Percentiles rank a stretch among this genome's conserved stretches.
phyloP scores from a whole-genome alignment of 2,329 filamentous ascomycete species.

The Fusarium torulosum region DNA sequence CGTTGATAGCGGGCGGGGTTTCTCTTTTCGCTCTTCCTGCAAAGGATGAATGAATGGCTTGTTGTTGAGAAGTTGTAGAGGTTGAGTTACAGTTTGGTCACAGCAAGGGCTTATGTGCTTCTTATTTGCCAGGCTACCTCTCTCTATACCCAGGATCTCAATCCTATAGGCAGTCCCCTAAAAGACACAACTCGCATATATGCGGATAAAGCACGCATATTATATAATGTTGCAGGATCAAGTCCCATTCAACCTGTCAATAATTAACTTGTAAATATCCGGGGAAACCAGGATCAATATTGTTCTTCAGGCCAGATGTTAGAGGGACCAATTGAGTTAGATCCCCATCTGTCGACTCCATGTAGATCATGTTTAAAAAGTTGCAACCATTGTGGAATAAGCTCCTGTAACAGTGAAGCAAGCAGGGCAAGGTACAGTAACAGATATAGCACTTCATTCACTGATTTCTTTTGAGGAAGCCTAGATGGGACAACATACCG shows the following conservation, averaged over 20 bases:
- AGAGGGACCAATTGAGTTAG: slow-evolving; percentile 13
- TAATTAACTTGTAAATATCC: slow-evolving; percentile 21
- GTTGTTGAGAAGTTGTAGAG: background rate
- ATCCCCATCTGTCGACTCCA: slow-evolving; percentile 2
- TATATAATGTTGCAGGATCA: background rate
- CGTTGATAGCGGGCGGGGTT: background rate
- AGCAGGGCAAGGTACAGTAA: background rate
- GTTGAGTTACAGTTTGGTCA: slow-evolving; percentile 3
- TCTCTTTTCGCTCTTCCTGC: background rate
- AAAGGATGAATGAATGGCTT: background rate
- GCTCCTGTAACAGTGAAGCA: background rate
- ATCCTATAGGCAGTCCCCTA: slow-evolving; percentile 1
- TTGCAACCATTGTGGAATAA: slow-evolving; percentile 4
- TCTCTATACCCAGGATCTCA: background rate
- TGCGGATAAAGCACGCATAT: slow-evolving; percentile 6
- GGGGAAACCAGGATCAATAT: slow-evolving; percentile 32
- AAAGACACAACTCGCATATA: slow-evolving; percentile 15
- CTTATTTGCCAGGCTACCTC: background rate
- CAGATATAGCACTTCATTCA: background rate
- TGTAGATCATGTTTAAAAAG: slow-evolving; percentile 26
- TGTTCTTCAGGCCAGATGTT: background rate
- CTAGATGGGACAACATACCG: slow-evolving; percentile 14
- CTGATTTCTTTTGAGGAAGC: background rate
- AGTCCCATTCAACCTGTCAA: slow-evolving; percentile 4
- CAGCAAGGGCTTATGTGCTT: background rate